Base-by-base conservation (phyloP, 2,329 filamentous ascomycete species). In the Exophiala mesophila region DNA sequence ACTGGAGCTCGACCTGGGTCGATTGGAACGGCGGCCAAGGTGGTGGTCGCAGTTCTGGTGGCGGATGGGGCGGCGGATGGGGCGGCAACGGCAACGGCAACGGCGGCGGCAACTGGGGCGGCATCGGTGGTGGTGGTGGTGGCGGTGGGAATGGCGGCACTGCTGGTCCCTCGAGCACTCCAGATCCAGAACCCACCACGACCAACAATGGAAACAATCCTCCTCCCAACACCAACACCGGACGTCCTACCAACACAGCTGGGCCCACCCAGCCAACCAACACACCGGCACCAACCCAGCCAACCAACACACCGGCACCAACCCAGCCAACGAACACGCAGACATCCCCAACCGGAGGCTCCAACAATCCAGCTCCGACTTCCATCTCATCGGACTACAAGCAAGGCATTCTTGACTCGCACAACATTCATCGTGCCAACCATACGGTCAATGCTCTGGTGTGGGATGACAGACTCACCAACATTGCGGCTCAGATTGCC, bases 381-480 rank as follows among this genome's bases (percentile, higher is more conserved):
- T 32, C 36, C 3, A 32, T 39, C 15, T 54, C 46, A 15, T 49
- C 56, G 20, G 66, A 66, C 54, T 61, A 68, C 48, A 44, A 54
- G 20, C 42, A 52, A 29, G 41, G 49, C 13, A 55, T 68, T 30
- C 57, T 90, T 36, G 71, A 81, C 56, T 78, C 86, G 62, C 92
- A 97, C 81, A 96, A 96, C 70, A 58, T 83, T 39, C 86, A 92
- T 68, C 89, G 92, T 51, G 63, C 72, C 59, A 94, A 92, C 71
- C 88, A 96, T 75, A 83, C 82, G 13, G 80, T 79, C 24, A 59
- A 66, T 16, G 74, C 69, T 32, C 60, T 96, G 33, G 61, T 58
- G 37, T 97, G 86, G 84, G 74, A 82, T 56, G 59, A 68, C 6
- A 67, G 68, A 31, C 76, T 88, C 41, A 83, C 80, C 41, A 59